Evolutionary conservation across 2,329 filamentous ascomycete genomes (phyloP).

Genomic region (Endothia cerciana): DNA sequence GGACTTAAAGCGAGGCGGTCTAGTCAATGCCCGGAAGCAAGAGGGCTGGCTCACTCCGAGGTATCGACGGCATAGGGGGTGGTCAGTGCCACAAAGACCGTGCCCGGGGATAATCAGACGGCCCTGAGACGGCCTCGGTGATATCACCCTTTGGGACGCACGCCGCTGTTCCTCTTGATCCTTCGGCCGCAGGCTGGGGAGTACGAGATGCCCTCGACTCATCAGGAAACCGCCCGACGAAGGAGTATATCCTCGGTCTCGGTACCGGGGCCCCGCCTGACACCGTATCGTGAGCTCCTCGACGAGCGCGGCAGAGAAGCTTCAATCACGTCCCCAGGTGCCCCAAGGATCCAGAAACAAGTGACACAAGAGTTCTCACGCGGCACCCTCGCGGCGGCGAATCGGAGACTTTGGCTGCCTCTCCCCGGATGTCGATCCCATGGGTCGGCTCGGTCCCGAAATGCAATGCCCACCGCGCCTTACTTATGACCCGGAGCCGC

Average conservation of each 20-base stretch:
- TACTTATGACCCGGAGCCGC: neutral
- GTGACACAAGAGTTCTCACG: no score
- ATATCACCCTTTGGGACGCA: neutral
- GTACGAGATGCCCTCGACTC: neutral
- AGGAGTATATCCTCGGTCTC: no score
- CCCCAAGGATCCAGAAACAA: neutral
- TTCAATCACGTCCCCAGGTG: no score
- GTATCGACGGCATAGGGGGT: neutral
- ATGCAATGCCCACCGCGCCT: neutral
- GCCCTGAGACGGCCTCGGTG: neutral
- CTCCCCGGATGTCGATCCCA: neutral
- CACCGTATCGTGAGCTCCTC: no score
- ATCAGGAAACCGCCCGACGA: neutral
- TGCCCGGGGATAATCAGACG: neutral
- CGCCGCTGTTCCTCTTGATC: neutral
- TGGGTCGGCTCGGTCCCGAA: slow-evolving; percentile 7
- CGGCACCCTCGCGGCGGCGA: neutral
- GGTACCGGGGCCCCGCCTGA: no score
- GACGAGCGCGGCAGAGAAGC: no score
- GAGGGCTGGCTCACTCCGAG: no score
- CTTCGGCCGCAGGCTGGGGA: neutral
- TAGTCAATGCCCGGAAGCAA: no score
- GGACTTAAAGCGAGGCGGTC: no score
- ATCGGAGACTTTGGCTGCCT: neutral
- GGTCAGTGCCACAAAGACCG: neutral